phyloP scores from a whole-genome alignment of 768 basidiomycete species.

The Mycena sanguinolenta region DNA sequence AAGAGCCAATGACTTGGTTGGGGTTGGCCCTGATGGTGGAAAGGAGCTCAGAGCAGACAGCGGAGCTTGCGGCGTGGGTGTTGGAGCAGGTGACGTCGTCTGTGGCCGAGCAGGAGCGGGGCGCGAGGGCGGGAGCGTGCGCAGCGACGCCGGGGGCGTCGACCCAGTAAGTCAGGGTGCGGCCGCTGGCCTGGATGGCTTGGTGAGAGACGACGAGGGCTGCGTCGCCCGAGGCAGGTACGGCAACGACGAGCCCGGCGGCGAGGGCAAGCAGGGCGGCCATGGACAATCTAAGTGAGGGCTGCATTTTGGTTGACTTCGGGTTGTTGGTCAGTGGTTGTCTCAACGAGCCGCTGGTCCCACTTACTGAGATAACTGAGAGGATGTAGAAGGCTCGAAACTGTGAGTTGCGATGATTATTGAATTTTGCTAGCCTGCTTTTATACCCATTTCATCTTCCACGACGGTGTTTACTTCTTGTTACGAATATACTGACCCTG shows the following conservation, averaged over 20 bases:
- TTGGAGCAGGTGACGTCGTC: not conserved
- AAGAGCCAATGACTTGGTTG: not conserved
- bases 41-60: not conserved
- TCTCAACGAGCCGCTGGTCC: not conserved
- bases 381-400: not conserved
- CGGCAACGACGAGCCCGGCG: not conserved
- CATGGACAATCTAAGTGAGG: not conserved
- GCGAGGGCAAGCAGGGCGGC: conserved; percentile 4
- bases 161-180: conserved; percentile 5
- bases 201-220: conserved; percentile 3
- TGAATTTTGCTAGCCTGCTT: not conserved
- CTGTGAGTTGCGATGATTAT: not conserved
- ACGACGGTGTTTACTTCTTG: too few relatives aligned
- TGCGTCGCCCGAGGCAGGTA: not conserved
- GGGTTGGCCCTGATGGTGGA: not conserved
- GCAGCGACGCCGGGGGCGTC: not conserved
- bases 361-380: not conserved
- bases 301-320: conserved; percentile 8
- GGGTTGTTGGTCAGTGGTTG: not conserved
- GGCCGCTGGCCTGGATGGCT: not conserved
- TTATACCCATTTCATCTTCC: not conserved
- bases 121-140: not conserved
- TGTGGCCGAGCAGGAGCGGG: not conserved
- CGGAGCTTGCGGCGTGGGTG: not conserved
- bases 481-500: not conserved